These are phyloP conservation scores for Saussurea involucrata DNA, from an alignment of 129 eudicot genomes.

Conservation along the genomic window DNA sequence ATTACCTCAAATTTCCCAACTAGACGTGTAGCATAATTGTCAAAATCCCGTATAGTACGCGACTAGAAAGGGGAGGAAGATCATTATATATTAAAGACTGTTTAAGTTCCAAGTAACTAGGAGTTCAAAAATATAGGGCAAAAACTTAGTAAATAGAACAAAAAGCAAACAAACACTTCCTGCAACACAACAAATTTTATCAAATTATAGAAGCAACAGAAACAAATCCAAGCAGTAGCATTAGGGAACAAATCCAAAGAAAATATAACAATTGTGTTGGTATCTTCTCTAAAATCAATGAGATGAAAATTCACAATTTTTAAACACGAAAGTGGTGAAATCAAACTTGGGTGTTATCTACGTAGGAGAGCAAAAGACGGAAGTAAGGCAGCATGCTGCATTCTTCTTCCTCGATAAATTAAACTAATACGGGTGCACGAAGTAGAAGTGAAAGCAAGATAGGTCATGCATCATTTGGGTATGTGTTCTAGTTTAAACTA, in stretches of 20 bases:
- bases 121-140: background rate
- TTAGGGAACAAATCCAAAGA: background rate
- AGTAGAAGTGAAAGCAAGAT: background rate
- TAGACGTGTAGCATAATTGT: constrained; percentile 74
- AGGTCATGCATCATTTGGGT: background rate
- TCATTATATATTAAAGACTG: background rate
- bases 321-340: background rate
- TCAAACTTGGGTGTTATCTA: background rate
- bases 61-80: constrained; percentile 43
- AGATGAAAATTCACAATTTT: background rate
- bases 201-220: background rate
- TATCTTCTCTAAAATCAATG: background rate
- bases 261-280: background rate
- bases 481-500: background rate
- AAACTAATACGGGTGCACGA: background rate
- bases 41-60: constrained; percentile 90
- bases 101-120: background rate
- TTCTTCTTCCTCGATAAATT: background rate
- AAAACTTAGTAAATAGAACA: background rate
- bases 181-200: too few relatives aligned
- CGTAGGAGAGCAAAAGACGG: background rate
- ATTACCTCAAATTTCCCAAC: constrained; percentile 87
- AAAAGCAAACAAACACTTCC: background rate
- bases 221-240: background rate
- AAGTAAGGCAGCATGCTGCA: background rate